phyloP scores from a whole-genome alignment of 495 filamentous ascomycete species.

The Penicillium fimorum region DNA sequence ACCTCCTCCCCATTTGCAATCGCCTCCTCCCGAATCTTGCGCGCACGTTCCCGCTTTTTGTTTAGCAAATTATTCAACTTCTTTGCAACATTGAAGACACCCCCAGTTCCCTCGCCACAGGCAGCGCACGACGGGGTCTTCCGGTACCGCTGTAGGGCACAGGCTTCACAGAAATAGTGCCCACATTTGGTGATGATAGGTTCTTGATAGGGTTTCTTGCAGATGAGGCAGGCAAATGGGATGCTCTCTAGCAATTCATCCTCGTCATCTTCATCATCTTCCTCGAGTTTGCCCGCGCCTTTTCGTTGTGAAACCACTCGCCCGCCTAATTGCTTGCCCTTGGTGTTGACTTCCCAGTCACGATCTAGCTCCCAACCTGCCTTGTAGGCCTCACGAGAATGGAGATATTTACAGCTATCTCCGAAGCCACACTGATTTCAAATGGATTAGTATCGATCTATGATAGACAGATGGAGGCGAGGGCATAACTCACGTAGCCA shows the following conservation, averaged over 20 bases:
- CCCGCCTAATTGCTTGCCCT: slow-evolving; percentile 66
- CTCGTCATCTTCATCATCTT: slow-evolving; percentile 61
- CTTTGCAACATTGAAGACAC: slow-evolving; percentile 89
- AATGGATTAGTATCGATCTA: slow-evolving; percentile 33
- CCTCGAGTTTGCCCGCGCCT: slow-evolving; percentile 43
- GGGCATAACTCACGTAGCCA: slow-evolving; percentile 40
- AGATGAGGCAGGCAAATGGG: slow-evolving; percentile 95
- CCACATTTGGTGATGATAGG: slow-evolving; percentile 88
- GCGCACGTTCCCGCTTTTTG: slow-evolving; percentile 72
- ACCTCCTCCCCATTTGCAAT: slow-evolving; percentile 69
- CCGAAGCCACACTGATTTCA: slow-evolving; percentile 1
- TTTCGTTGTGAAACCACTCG: slow-evolving; percentile 57
- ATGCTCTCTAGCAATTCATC: slow-evolving; percentile 80
- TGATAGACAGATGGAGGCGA: background rate
- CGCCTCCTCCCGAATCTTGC: slow-evolving; percentile 65
- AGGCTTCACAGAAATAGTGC: slow-evolving; percentile 93
- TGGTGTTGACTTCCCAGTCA: slow-evolving; percentile 86
- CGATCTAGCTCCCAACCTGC: slow-evolving; percentile 93
- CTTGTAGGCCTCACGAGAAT: slow-evolving; percentile 83
- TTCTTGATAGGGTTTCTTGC: slow-evolving; percentile 72
- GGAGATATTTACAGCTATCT: slow-evolving; percentile 72
- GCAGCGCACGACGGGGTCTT: slow-evolving; percentile 81
- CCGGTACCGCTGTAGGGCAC: slow-evolving; percentile 79
- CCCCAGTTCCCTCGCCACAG: slow-evolving; percentile 79
- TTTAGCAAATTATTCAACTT: slow-evolving; percentile 76